Evolutionary conservation across 2,329 filamentous ascomycete genomes (phyloP), one percentile per base, ranked within the genome.

Genomic region (Ophiocordyceps robertsii): DNA sequence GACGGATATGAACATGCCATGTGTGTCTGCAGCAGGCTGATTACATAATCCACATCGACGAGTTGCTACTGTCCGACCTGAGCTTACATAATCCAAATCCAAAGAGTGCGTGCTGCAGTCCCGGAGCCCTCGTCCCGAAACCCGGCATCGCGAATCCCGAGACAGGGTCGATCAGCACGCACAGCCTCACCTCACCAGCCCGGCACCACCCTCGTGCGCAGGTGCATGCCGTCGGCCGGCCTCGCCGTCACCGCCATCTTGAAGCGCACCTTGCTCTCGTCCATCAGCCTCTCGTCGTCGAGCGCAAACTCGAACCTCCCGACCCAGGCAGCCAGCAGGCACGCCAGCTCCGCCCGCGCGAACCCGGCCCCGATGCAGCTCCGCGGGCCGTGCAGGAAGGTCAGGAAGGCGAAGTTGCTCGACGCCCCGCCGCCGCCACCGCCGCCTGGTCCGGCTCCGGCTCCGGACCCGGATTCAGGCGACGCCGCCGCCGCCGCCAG

Each of bases 301-400:
- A 80, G 55, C 50, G 64, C 64, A 56, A 81, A 78, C 55, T 79
- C 72, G 59, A 93, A 94, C 32, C 75, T 70, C 1, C 87, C 87
- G 4, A 90, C 72, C 70, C 84, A 78, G 9, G 76, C 72, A 19
- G 87, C 88, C 38, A 95, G 57, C 47, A 95, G 63, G 56, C 83
- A 90, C 9, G 85, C 86, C 61, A 95, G 84, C 67, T 95, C 90
- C 1, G 82, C 77, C 56, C 78, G 82, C 0, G 89, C 84, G 62
- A 95, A 95, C 2, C 70, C 69, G 59, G 80, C 74, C 0, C 88
- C 89, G 51, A 95, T 95, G 56, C 89, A 95, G 55, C 81, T 84
- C 42, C 88, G 68, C 2, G 88, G 87, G 0, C 89, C 89, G 57
- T 94, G 86, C 45, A 95, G 60, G 62, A 95, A 95, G 0, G 85